Base-by-base conservation (phyloP, 495 filamentous ascomycete genomes). In the Trichocladium antarcticum region DNA sequence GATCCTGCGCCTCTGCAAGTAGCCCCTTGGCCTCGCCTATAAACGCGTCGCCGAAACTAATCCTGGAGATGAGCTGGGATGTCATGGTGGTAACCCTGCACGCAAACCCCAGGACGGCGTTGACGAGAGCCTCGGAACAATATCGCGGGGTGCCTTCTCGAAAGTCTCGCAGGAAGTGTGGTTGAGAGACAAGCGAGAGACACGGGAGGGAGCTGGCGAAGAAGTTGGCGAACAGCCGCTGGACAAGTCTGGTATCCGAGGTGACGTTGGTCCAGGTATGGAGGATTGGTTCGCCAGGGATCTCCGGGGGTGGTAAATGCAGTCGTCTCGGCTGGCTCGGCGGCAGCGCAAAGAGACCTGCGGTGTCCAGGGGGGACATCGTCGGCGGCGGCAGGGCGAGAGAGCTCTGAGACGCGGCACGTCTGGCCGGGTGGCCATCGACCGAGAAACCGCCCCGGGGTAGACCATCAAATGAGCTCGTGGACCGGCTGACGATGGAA, bases 31-130 rank as follows among this genome's bases (percentile, higher is more conserved):
- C 55, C 17, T 63, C 58, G 6, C 55, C 58, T 6, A 63, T 16
- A 27, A 63, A 63, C 2, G 60, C 60, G 28, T 63, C 60, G 4
- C 56, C 60, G 16, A 58, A 58, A 20, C 40, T 58, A 21, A 61
- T 41, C 20, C 49, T 47, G 16, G 60, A 61, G 9, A 58, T 49
- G 2, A 55, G 45, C 11, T 55, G 50, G 5, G 54, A 56, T 11
- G 55, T 40, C 6, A 45, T 27, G 10, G 53, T 45, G 21, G 50
- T 42, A 14, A 49, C 37, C 19, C 42, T 57, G 51, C 58, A 61
- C 0, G 56, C 51, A 14, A 48, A 45, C 12, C 55, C 60, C 17
- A 63, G 31, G 15, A 63, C 51, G 19, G 58, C 58, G 16, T 63
- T 63, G 1, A 57, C 51, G 17, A 63, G 34, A 3, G 57, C 55